Base-by-base conservation (phyloP, 495 filamentous ascomycete genomes). In the Podospora anserina region DNA sequence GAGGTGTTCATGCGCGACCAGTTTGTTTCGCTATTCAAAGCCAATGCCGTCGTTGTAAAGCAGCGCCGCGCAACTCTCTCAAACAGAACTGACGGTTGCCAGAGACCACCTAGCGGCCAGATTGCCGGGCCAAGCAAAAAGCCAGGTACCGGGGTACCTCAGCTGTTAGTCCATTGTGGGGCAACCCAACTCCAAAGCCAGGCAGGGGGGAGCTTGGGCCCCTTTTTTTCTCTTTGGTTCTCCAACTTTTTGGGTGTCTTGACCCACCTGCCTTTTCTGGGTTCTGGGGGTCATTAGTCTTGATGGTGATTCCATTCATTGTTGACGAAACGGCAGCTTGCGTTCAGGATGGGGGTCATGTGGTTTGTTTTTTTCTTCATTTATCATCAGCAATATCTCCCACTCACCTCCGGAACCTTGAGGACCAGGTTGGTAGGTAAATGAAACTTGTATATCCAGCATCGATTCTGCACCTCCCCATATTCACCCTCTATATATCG, bases 31-130 rank as follows among this genome's bases (percentile, higher is more conserved):
- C 23, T 23, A 23, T 23, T 23, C 1, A 23, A 23, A 23, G 23
- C 23, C 23, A 23, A 23, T 23, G 23, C 23, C 1, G 23, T 54
- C 23, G 23, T 63, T 34, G 19, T n/a, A 4, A 23, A 23, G 23
- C 23, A 32, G 4, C 66, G 61, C 66, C 23, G 23, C 55, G 55
- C n/a, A 60, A 28, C 61, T 18, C 32, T 63, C 60, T 27, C 53
- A 58, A 63, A 60, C 27, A n/a, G 53, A 58, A 58, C 19, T 64
- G 66, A 59, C 61, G 66, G 66, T 64, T 68, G 66, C 66, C 55
- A 58, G 55, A 58, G 15, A 49, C 39, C 39, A 49, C 23, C 23
- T 23, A 23, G 23, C 23, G 39, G 39, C 39, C 39, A 49, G 39
- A 49, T 49, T 49, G 39, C 39, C 2, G 39, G 6, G 39, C 39